phyloP scores from a whole-genome alignment of 2,329 filamentous ascomycete species.

The Sphaerulina populicola region DNA sequence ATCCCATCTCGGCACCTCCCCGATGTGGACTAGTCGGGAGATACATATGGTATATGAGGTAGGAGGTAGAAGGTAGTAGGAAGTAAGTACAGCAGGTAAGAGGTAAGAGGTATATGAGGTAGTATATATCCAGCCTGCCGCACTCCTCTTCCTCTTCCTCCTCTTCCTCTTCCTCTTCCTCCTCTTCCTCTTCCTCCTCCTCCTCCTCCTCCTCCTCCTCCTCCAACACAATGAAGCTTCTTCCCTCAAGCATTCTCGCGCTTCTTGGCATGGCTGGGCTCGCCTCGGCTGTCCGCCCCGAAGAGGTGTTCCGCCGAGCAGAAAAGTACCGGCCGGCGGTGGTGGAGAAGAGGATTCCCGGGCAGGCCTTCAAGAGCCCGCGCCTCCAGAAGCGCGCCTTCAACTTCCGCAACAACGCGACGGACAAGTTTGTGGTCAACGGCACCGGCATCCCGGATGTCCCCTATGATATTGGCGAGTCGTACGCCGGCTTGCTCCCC shows the following conservation, averaged over 20 bases:
- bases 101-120: no score
- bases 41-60: no score
- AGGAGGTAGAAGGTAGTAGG: no score
- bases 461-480: conserved; percentile 30
- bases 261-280: not conserved
- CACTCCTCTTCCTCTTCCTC: no score
- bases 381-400: not conserved
- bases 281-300: not conserved
- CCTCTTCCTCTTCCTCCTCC: no score
- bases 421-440: conserved; percentile 17
- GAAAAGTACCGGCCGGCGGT: not conserved
- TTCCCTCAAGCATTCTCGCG: not conserved
- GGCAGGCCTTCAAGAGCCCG: not conserved
- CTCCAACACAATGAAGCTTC: not conserved
- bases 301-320: not conserved
- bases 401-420: conserved; percentile 2
- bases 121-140: no score
- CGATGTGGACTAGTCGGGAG: no score
- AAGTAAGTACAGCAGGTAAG: no score
- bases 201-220: no score
- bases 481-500: conserved; percentile 28
- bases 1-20: no score
- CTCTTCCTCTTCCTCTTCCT: no score
- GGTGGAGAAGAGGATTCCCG: not conserved
- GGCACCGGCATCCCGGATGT: conserved; percentile 27